Percentiles rank a stretch among this genome's conserved stretches.
phyloP scores from a whole-genome alignment of 2,329 filamentous ascomycete species.

The Plectosphaerella plurivora region DNA sequence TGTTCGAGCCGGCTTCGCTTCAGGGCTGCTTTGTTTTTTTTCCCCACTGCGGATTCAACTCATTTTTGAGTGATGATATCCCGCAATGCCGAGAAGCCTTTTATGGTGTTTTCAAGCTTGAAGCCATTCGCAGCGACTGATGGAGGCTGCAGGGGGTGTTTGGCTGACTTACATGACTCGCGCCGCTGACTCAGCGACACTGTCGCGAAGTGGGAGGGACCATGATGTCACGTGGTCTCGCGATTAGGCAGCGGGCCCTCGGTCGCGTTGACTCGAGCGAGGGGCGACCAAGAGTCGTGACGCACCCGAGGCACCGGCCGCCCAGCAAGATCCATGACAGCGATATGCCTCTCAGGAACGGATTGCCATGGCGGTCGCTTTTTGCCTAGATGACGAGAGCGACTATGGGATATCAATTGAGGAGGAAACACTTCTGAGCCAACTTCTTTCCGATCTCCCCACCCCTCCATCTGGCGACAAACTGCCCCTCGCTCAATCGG shows the following conservation, averaged over 20 bases:
- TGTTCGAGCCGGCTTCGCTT: too few species aligned
- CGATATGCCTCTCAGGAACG: slow-evolving; percentile 1
- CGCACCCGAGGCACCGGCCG: not conserved
- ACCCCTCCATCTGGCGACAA: slow-evolving; percentile 4
- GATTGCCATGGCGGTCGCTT: slow-evolving; percentile 6
- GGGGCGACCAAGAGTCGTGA: not conserved
- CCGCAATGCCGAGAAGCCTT: too few species aligned
- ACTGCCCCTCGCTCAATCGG: not conserved
- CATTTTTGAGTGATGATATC: too few species aligned
- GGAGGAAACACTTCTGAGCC: slow-evolving; percentile 36
- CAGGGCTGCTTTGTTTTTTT: too few species aligned
- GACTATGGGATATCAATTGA: slow-evolving; percentile 42
- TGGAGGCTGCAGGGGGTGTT: too few species aligned
- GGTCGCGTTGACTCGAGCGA: not conserved
- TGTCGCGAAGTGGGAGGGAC: too few species aligned
- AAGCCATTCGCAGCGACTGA: too few species aligned
- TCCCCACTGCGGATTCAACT: too few species aligned
- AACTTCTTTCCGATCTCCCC: slow-evolving; percentile 21
- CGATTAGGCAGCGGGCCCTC: not conserved
- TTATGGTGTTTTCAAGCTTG: too few species aligned
- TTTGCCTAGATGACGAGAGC: slow-evolving; percentile 32
- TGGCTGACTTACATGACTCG: too few species aligned
- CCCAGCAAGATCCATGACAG: not conserved
- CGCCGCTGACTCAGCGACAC: too few species aligned
- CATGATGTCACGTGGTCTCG: not conserved